These are phyloP conservation scores for Plasmodium malariae DNA, from an alignment of 169 alveolate genomes.

Conservation along the genomic window DNA sequence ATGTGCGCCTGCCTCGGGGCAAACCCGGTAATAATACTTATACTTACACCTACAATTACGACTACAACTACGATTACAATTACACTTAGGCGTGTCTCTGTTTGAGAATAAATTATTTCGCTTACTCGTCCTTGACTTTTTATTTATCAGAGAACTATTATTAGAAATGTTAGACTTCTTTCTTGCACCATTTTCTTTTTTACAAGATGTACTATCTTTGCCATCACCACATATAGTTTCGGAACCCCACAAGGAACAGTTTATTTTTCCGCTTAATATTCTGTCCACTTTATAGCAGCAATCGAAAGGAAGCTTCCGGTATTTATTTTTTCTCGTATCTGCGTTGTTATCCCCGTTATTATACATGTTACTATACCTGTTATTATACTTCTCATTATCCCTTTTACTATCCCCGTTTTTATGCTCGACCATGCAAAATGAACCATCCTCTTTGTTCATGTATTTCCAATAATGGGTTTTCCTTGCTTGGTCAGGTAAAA, in stretches of 20 bases:
- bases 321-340: slow-evolving; percentile 12
- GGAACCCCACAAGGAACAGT: slow-evolving; percentile 20
- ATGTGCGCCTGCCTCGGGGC: too few relatives aligned
- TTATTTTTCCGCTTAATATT: slow-evolving; percentile 21
- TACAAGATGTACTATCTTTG: background rate
- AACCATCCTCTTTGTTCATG: background rate
- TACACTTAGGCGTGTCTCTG: background rate
- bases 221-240: background rate
- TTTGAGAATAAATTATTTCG: background rate
- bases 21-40: too few relatives aligned
- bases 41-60: too few relatives aligned
- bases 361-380: too few relatives aligned
- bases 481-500: slow-evolving; percentile 3
- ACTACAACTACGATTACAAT: background rate
- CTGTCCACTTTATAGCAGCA: slow-evolving; percentile 19
- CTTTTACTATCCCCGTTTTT: too few relatives aligned
- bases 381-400: too few relatives aligned
- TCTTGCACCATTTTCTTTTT: slow-evolving; percentile 5
- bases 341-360: too few relatives aligned
- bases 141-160: slow-evolving; percentile 8
- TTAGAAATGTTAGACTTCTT: slow-evolving; percentile 9
- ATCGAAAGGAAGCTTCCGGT: slow-evolving; percentile 6
- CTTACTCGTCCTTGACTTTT: slow-evolving; percentile 4
- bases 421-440: background rate
- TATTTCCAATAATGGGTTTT: background rate